Evolutionary conservation across 116 monocot genomes (phyloP).

Genomic region (Iris pallida): DNA sequence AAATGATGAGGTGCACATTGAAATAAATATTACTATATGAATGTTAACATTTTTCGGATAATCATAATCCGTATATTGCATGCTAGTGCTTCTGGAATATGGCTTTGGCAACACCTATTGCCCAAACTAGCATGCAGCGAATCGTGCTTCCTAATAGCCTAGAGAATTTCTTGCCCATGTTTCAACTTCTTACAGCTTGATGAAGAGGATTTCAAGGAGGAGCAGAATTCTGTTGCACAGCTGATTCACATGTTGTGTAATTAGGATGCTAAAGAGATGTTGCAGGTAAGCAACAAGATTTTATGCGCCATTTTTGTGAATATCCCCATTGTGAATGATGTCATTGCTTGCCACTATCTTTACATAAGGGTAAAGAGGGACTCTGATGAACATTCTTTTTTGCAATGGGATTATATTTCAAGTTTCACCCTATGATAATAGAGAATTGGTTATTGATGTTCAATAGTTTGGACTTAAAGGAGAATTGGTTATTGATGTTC

Average conservation of each 20-base stretch:
- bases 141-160: background rate
- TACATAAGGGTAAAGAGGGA: background rate
- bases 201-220: constrained; percentile 99
- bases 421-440: too few relatives aligned
- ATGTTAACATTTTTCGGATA: background rate
- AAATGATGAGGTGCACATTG: constrained; percentile 63
- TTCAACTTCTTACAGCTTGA: constrained; percentile 54
- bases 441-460: too few relatives aligned
- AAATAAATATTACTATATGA: constrained; percentile 1
- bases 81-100: background rate
- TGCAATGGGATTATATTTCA: background rate
- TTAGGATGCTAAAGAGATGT: constrained; percentile 94
- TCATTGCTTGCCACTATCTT: background rate
- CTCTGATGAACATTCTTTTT: background rate
- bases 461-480: too few relatives aligned
- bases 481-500: too few relatives aligned
- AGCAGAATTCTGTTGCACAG: constrained; percentile 98
- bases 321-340: background rate
- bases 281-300: constrained; percentile 53
- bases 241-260: constrained; percentile 95
- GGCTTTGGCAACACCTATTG: background rate
- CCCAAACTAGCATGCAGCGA: background rate
- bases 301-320: background rate
- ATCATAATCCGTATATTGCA: background rate
- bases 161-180: background rate